These are phyloP conservation scores for Dothistroma septosporum DNA, from an alignment of 2,329 filamentous ascomycete genomes.

Conservation along the genomic window DNA sequence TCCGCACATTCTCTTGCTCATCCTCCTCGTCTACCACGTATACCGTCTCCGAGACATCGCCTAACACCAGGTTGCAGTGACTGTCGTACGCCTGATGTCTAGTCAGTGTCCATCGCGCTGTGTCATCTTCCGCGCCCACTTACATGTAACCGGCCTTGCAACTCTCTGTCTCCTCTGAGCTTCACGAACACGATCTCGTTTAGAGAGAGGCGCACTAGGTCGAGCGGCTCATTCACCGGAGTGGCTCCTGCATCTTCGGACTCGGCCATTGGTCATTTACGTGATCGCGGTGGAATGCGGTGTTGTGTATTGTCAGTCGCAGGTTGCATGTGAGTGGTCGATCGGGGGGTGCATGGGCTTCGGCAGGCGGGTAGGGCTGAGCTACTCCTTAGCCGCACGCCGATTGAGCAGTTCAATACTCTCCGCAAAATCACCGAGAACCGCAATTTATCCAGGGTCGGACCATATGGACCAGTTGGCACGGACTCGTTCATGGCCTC, in stretches of 20 bases:
- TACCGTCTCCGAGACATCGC: conserved; percentile 95
- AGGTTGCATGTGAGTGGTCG: background rate
- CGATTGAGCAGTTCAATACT: no score
- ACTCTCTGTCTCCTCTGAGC: conserved; percentile 87
- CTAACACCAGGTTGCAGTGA: conserved; percentile 94
- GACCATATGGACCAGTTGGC: background rate
- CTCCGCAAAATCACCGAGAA: background rate
- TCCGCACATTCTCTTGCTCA: conserved; percentile 72
- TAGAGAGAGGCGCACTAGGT: conserved; percentile 88
- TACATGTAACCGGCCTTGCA: conserved; percentile 93
- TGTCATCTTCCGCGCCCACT: conserved; percentile 33
- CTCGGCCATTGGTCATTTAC: conserved; percentile 65
- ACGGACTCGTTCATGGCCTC: conserved; percentile 23
- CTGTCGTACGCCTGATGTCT: conserved; percentile 84
- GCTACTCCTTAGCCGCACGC: background rate
- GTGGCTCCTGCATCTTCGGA: conserved; percentile 59
- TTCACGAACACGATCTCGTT: conserved; percentile 98
- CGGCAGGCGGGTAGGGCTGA: background rate
- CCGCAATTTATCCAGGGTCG: background rate
- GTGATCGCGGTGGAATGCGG: background rate
- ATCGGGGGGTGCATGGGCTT: background rate
- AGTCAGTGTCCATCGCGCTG: conserved; percentile 11
- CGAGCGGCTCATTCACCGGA: conserved; percentile 79
- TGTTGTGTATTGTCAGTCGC: background rate
- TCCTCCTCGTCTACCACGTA: conserved; percentile 88